A percentile compares a stretch with the other conserved stretches of the same genome.
Conservation (phyloP, 305 asterid species). For the Solanum hybrid region DNA sequence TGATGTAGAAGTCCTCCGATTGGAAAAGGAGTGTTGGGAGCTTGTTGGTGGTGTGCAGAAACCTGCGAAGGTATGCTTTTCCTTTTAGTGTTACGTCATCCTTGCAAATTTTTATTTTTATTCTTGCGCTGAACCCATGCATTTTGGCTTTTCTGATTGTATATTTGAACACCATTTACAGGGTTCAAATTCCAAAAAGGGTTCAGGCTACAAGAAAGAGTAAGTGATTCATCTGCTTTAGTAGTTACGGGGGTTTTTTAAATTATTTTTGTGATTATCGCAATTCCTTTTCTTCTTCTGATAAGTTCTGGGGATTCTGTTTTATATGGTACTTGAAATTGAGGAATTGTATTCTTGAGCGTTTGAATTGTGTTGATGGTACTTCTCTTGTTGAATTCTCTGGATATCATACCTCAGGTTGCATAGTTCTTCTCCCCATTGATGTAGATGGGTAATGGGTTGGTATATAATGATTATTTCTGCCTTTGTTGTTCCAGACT, state of each 20-base stretch:
- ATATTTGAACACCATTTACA: constrained; percentile 33
- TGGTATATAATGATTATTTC: neutral
- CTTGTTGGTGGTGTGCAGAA: constrained; percentile 35
- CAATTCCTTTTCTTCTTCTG: neutral
- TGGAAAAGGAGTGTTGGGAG: constrained; percentile 92
- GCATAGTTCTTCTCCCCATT: neutral
- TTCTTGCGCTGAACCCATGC: neutral
- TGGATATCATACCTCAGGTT: constrained; percentile 2
- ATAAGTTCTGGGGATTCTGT: neutral
- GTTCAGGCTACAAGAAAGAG: constrained; percentile 41
- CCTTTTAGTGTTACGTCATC: neutral
- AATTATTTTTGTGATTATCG: neutral
- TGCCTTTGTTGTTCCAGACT: neutral
- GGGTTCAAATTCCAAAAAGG: constrained; percentile 53
- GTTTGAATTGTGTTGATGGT: neutral
- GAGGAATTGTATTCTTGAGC: neutral
- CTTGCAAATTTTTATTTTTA: neutral
- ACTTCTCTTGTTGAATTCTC: neutral
- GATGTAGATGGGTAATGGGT: neutral
- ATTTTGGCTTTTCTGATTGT: constrained; percentile 23
- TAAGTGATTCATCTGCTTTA: constrained; percentile 29
- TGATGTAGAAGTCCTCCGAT: constrained; percentile 90
- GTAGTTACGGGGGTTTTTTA: neutral
- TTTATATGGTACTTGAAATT: neutral
- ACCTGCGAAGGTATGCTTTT: constrained; percentile 34